Conservation (phyloP, 75 land plant species). For the Cunninghamia lanceolata region DNA sequence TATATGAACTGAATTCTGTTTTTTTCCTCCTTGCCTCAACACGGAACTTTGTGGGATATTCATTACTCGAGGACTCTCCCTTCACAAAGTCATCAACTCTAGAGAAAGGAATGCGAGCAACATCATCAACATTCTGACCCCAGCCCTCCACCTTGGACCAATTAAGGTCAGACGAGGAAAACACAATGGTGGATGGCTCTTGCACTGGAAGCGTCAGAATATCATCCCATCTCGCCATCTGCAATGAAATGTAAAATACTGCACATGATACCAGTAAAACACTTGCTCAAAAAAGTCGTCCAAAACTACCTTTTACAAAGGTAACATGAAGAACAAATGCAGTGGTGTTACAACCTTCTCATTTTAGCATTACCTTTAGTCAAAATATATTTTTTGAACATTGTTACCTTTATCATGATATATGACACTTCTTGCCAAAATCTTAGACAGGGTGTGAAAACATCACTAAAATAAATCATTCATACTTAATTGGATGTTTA, state of each 20-base stretch:
- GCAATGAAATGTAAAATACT: conserved; percentile 4
- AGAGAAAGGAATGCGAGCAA: conserved; percentile 71
- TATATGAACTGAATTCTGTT: conserved; percentile 27
- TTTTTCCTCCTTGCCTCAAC: conserved; percentile 73
- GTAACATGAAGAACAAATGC: background rate
- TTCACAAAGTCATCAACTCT: conserved; percentile 72
- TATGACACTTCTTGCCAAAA: background rate
- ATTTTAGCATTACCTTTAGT: background rate
- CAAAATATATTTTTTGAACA: background rate
- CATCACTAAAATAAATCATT: too few relatives aligned
- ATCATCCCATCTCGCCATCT: conserved; percentile 83
- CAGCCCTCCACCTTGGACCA: conserved; percentile 81
- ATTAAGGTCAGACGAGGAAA: conserved; percentile 51
- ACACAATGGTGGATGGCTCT: conserved; percentile 57
- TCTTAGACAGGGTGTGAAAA: background rate
- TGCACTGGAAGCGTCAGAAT: conserved; percentile 69
- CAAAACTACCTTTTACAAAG: background rate
- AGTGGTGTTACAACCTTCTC: background rate
- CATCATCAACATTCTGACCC: conserved; percentile 61
- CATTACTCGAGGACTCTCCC: conserved; percentile 61
- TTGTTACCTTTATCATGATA: background rate
- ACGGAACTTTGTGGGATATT: conserved; percentile 74
- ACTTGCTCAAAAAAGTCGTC: background rate
- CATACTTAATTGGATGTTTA: background rate
- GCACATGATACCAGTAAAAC: background rate